Evolutionary conservation across 345 rosid species (phyloP).

Genomic region (Pistacia integerrima): DNA sequence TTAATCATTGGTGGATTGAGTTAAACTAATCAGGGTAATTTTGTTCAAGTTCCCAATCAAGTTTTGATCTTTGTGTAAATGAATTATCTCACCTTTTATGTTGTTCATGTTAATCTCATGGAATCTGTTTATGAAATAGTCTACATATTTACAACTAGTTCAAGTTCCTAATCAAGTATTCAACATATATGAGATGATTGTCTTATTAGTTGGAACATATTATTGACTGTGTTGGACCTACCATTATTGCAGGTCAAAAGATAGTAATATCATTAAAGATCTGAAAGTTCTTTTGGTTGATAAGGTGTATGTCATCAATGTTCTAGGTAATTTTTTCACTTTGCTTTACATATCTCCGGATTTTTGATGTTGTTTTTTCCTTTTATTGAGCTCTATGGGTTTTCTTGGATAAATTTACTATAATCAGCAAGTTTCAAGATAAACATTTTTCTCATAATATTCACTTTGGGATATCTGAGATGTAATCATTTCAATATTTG

Average conservation of each 20-base stretch:
- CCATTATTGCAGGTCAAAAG: conserved; percentile 36
- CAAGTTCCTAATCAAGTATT: too few relatives aligned
- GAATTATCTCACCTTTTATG: background rate
- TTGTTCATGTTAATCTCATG: background rate
- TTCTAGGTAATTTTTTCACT: conserved; percentile 57
- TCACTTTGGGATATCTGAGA: background rate
- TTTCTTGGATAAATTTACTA: background rate
- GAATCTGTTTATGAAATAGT: background rate
- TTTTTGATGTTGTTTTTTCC: background rate
- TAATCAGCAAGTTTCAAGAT: background rate
- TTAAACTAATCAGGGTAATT: background rate
- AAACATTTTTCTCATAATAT: background rate
- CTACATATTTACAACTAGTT: background rate
- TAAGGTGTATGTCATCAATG: conserved; percentile 70
- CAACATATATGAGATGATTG: background rate
- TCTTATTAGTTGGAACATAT: background rate
- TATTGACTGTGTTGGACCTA: background rate
- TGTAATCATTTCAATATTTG: background rate
- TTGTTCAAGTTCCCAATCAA: background rate
- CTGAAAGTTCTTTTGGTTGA: conserved; percentile 60
- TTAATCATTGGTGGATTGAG: background rate
- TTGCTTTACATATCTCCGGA: conserved; percentile 1
- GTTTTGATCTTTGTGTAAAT: background rate
- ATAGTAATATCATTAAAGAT: conserved; percentile 50
- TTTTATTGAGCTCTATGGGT: background rate